These are phyloP conservation scores for Aspergillus versicolor DNA, from an alignment of 2,329 filamentous ascomycete genomes.

Conservation along the genomic window DNA sequence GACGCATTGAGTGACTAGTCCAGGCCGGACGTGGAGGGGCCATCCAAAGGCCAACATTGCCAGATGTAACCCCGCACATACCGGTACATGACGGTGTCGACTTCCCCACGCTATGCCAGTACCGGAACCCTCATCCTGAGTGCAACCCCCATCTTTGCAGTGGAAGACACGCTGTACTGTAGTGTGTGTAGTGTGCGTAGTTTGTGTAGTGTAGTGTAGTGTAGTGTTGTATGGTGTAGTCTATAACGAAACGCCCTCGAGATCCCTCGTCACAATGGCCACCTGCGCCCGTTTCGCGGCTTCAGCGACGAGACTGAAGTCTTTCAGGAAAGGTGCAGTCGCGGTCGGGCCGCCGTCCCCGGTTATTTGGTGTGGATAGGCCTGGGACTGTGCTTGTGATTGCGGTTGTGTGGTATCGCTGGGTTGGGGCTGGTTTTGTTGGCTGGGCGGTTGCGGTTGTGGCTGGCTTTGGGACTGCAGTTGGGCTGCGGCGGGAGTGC, in stretches of 20 bases:
- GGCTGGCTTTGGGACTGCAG: slow-evolving; percentile 1
- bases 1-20: no score
- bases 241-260: slow-evolving; percentile 54
- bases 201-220: neutral
- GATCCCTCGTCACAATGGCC: slow-evolving; percentile 81
- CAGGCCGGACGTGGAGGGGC: no score
- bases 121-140: neutral
- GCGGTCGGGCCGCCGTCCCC: slow-evolving; percentile 36
- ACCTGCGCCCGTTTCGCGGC: slow-evolving; percentile 91
- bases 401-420: neutral
- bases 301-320: slow-evolving; percentile 85
- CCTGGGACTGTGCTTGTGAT: neutral
- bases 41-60: neutral
- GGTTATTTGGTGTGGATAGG: slow-evolving; percentile 27
- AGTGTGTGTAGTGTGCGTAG: no score
- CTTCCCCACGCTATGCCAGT: no score
- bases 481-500: neutral
- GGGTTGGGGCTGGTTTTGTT: neutral
- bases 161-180: neutral
- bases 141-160: neutral
- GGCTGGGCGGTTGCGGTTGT: neutral
- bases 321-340: slow-evolving; percentile 67
- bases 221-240: neutral
- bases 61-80: neutral
- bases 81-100: neutral